Evolutionary conservation across 2,329 filamentous ascomycete species (phyloP), one percentile per base, ranked within the genome.

Genomic region (Fusarium devonianum): DNA sequence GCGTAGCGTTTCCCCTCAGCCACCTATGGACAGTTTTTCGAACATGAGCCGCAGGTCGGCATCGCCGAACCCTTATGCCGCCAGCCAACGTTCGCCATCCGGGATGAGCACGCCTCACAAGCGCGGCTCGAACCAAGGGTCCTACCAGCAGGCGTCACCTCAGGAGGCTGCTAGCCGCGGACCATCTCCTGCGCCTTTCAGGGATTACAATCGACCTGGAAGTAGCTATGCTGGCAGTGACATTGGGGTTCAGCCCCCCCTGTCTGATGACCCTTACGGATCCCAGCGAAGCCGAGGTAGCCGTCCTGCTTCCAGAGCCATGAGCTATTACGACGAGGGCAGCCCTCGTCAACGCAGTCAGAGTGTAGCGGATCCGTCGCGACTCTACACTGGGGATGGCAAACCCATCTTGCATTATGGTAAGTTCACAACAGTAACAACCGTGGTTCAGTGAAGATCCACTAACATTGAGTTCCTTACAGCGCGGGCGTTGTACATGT

Each of bases 401-500:
- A 84, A 90, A 53, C 86, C 90, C 25, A 93, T 97, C 68, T 70
- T 97, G 68, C 91, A 97, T 74, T 97, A 93, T 75, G 91, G 94
- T 97, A 82, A 86, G 92, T 82, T 43, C 37, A 49, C 12, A 33
- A 49, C 2, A 13, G 26, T 18, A 17, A 17, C 25, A 21, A 14
- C 22, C n/a, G n/a, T 38, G 23, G 30, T 11, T 7, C 25, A 7
- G 25, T 26, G 13, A 38, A 36, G 14, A 22, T 26, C 28, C 17
- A 38, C 65, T 69, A 62, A 69, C 58, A 37, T 40, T 14, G 43
- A 28, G 23, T 46, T 4, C 35, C 14, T 30, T 28, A 37, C 64
- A 97, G 94, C 94, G 44, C 89, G 93, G 30, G 93, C 94, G 18
- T 81, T 97, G 77, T 99, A 97, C 73, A 86, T 90, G 77, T 99